A percentile compares a stretch with the other conserved stretches of the same genome.
Evolutionary conservation across 345 rosid species (phyloP).

Genomic region (Excoecaria agallocha): DNA sequence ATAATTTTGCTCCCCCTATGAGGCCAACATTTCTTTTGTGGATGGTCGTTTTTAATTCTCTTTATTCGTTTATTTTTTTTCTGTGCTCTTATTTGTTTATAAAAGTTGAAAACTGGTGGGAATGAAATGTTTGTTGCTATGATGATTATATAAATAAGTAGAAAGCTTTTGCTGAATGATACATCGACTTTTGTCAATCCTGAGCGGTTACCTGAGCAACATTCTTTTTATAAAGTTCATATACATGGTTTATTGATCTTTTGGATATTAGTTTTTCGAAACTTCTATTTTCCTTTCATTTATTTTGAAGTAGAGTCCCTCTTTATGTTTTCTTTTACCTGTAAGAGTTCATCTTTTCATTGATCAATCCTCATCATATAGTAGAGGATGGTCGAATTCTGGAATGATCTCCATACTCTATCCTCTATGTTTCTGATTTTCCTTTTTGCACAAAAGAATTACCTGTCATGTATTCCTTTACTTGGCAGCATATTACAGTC

Average conservation of each 20-base stretch:
- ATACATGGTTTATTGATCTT: background rate
- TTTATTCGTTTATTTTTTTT: too few relatives aligned
- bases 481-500: background rate
- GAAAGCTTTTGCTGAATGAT: constrained; percentile 34
- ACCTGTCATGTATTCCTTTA: background rate
- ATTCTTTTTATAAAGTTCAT: background rate
- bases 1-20: too few relatives aligned
- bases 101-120: too few relatives aligned
- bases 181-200: constrained; percentile 46
- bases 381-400: background rate
- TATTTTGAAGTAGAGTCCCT: background rate
- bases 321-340: background rate
- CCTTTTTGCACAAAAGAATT: too few relatives aligned
- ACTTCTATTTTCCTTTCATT: background rate
- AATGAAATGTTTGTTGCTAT: constrained; percentile 34
- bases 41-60: too few relatives aligned
- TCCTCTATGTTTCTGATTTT: too few relatives aligned
- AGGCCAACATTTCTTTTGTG: too few relatives aligned
- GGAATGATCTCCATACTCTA: background rate
- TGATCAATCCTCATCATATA: background rate
- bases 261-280: background rate
- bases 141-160: constrained; percentile 35
- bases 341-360: background rate
- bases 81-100: background rate
- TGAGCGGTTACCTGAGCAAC: constrained; percentile 73